Evolutionary conservation across 345 rosid species (phyloP).

Genomic region (Heritiera fomes): DNA sequence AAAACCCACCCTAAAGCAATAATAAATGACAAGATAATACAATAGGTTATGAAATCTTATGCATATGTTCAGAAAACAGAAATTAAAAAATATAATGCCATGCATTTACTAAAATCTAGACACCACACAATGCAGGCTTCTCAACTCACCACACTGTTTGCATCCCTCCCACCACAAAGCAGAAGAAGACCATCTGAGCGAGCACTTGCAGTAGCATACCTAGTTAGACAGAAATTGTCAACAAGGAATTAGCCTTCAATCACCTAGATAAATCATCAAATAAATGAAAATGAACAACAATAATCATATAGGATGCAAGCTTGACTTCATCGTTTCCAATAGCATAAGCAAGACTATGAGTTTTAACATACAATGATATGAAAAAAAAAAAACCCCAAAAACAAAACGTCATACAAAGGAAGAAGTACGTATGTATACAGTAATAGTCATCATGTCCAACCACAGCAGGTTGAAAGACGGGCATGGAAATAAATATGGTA

Average conservation of each 20-base stretch:
- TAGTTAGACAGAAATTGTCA: slow-evolving; percentile 34
- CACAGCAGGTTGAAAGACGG: neutral
- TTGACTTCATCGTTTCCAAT: neutral
- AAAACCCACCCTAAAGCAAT: slow-evolving; percentile 4
- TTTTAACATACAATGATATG: neutral
- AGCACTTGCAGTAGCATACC: slow-evolving; percentile 99
- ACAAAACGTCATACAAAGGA: neutral
- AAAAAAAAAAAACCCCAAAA: neutral
- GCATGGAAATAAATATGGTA: slow-evolving; percentile 4
- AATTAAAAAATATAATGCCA: neutral
- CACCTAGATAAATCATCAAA: neutral
- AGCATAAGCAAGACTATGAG: slow-evolving; percentile 2
- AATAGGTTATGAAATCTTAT: neutral
- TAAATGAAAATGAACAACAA: slow-evolving; percentile 4
- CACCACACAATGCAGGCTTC: neutral
- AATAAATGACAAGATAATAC: neutral
- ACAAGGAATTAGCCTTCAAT: slow-evolving; percentile 12
- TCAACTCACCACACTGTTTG: slow-evolving; percentile 86
- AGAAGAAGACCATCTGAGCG: slow-evolving; percentile 99
- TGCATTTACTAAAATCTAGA: slow-evolving; percentile 16
- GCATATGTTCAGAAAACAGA: neutral
- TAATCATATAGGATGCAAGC: slow-evolving; percentile 2
- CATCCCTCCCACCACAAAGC: slow-evolving; percentile 99
- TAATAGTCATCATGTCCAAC: neutral
- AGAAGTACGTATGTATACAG: neutral